Base-by-base conservation (phyloP, 805 yeast species). In the Scheffersomyces ergatensis region DNA sequence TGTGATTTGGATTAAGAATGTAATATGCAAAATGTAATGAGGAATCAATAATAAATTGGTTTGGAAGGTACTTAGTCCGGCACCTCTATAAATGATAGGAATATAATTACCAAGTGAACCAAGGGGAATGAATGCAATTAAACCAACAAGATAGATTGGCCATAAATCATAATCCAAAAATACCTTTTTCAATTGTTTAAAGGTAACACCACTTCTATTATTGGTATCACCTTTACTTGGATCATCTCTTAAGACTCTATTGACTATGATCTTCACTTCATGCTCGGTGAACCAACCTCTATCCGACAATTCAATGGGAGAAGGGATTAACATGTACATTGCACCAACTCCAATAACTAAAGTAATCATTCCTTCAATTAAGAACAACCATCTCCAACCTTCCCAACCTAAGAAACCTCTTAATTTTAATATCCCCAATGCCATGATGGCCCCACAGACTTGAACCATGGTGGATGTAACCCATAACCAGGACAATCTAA, bases 381-480 rank as follows among this genome's bases (percentile, higher is more conserved):
- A 53, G 47, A 83, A 83, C 17, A 83, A 62, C 80, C 83, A 83
- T 39, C 75, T 67, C 89, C 89, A 83, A 29, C 62, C 62, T 24
- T 50, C 56, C 43, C 39, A 42, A 14, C 55, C 54, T 16, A 34
- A 26, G 6, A 38, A 30, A 7, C 58, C 55, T 27, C 57, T 37
- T 45, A 53, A 38, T 36, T 54, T 44, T 24, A 57, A 46, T 9
- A 56, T 34, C 3, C 55, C 59, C 33, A 51, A 46, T 3, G 59
- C 57, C n/a, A 55, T 37, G 12, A 56, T 33, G 2, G 55, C 48
- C 3, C 55, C 45, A 12, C 33, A 29, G 21, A 57, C 52, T 32
- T 45, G 43, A 18, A 48, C 53, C 7, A 54, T 20, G 3, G 56
- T 47, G 19, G 47, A 34, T 7, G 64, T 50, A 3, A 64, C 55